Evolutionary conservation across 2,329 filamentous ascomycete genomes (phyloP), one percentile per base, ranked within the genome.

Genomic region (Blastomyces silverae): DNA sequence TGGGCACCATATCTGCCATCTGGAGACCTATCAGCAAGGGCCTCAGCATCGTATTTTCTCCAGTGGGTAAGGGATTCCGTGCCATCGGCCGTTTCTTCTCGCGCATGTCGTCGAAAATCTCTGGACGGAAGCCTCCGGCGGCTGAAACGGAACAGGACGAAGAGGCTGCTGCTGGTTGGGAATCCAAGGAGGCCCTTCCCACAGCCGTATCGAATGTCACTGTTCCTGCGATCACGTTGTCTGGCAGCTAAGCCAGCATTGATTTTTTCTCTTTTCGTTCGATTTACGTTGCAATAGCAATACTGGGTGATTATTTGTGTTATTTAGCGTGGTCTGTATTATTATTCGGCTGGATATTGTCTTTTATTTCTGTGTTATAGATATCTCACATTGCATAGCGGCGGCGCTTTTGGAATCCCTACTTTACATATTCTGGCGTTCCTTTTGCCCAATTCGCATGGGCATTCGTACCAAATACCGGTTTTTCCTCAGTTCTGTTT

Each of bases 1-100:
- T 82, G 60, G 79, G 79, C 55, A 74, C 84, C 65, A 76, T 89
- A 52, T 80, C 83, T 2, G 75, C 82, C 52, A 80, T 83, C 64
- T 71, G 88, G 52, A 70, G 71, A 20, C 79, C 79, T 2, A 53
- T 80, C 28, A 66, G 68, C 53, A 76, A 73, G 56, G 73, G 55
- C 2, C 64, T 75, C 57, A 68, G 67, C 3, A 64, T 72, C 34
- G 66, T 75, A 31, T 75, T 73, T 62, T 67, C 69, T 28, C 74
- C 74, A 3, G 53, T 79, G 39, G 68, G 68, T 17, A 72, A 70
- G 59, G 69, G 70, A 2, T 69, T 69, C 15, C 70, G 69, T 61
- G 66, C 70, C 44, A 58, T 65, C 5, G 68, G 68, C 28, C 73
- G 74, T 10, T 67, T 72, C 37, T 65, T 66, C 44, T 71, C 68